Conservation (phyloP, 148 eudicot species). For the Polygonum aviculare region DNA sequence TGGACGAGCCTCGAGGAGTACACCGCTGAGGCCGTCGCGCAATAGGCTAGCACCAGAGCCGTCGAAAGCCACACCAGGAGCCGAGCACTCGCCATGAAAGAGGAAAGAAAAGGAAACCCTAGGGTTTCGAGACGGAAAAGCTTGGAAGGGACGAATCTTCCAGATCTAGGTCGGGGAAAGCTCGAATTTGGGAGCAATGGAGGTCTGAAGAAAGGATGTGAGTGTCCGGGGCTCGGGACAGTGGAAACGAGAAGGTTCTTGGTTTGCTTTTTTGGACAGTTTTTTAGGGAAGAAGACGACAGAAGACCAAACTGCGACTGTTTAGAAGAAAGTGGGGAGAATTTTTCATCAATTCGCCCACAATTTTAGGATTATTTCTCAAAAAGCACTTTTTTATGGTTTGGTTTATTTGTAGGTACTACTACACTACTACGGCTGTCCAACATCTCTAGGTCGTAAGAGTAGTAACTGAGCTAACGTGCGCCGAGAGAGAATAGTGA, state of each 20-base stretch:
- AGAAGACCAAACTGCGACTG: neutral
- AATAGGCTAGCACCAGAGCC: slow-evolving; percentile 2
- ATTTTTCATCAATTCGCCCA: neutral
- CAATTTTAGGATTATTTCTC: neutral
- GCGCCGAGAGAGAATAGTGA: too few relatives aligned
- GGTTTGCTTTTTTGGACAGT: neutral
- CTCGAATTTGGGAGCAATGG: neutral
- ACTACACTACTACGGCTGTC: too few relatives aligned
- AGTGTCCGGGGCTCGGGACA: neutral
- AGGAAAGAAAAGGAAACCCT: slow-evolving; percentile 6
- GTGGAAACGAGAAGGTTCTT: neutral
- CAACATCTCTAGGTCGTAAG: too few relatives aligned
- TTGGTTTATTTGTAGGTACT: too few relatives aligned
- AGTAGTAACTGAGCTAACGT: too few relatives aligned
- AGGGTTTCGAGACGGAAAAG: neutral
- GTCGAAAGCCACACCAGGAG: slow-evolving; percentile 11
- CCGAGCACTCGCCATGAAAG: neutral
- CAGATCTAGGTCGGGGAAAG: neutral
- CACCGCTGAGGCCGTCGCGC: slow-evolving; percentile 11
- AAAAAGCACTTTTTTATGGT: too few relatives aligned
- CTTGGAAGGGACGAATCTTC: neutral
- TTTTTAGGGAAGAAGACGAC: neutral
- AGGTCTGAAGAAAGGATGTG: neutral
- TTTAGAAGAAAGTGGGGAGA: neutral
- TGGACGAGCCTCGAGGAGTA: slow-evolving; percentile 59